Base-by-base conservation (phyloP, 1,139 yeast species). In the Suhomyces taliae region DNA sequence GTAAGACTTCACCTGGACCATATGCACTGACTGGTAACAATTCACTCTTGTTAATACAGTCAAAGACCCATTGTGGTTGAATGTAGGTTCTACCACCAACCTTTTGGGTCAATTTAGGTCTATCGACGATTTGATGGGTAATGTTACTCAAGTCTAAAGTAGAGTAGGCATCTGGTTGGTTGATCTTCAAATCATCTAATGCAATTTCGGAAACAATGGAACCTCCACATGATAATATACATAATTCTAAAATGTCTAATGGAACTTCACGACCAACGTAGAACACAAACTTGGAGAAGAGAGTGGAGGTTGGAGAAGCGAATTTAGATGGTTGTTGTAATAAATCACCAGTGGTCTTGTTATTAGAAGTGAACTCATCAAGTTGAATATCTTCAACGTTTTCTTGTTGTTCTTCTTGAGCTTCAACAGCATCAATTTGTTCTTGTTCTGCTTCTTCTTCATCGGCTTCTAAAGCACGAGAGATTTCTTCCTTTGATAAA, bases 31-130 rank as follows among this genome's bases (percentile, higher is more conserved):
- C 97, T 35, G 93, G 81, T 48, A 87, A 76, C 53, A 93, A 76
- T 53, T 79, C 77, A 44, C 83, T 81, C 70, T 87, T 86, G 72
- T 93, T 93, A 56, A 95, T 76, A 61, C 89, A 85, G 66, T 93
- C 99, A 67, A 93, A 91, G 41, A 93, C 76, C 99, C 99, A 95
- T 75, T 93, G 99, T 33, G 99, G 99, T 72, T 93, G 99, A 43
- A 91, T 69, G 63, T 95, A 95, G 0, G 96, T 88, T 73, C 98
- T 82, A 44, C 97, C 97, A 49, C 91, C 86, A 38, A 90, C 90
- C 66, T 85, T 89, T 55, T 82, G 78, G 37, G 78, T 67, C 46
- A 93, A 70, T 59, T 84, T 84, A 34, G 98, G 98, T 69, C 99
- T 83, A 69, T 93, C 99, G 54, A 86, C 84, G 57, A 93, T 87